These are phyloP conservation scores for Dichomitus squalens DNA, from an alignment of 1,284 basidiomycete species.

Conservation along the genomic window DNA sequence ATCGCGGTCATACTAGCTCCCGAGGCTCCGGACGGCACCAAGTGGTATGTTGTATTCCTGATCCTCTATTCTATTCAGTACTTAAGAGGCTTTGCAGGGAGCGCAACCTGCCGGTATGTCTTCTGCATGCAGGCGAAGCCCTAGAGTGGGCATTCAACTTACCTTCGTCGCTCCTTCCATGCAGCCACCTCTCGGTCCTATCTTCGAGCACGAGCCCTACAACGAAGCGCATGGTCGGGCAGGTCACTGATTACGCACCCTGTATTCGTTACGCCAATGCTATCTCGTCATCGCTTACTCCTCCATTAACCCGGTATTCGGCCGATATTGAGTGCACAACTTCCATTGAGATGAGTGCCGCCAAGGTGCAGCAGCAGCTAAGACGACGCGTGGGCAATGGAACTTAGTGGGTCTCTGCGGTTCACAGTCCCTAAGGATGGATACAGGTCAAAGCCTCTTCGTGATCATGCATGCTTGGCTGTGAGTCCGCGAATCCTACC, in stretches of 20 bases:
- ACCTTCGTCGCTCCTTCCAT: neutral
- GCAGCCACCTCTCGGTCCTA: conserved; percentile 54
- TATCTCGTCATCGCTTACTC: neutral
- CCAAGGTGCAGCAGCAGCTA: too few species aligned
- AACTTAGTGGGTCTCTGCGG: too few species aligned
- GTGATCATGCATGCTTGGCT: too few species aligned
- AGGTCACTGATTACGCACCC: conserved; percentile 10
- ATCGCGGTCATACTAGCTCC: conserved; percentile 53
- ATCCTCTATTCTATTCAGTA: conserved; percentile 11
- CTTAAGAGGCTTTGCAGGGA: conserved; percentile 49
- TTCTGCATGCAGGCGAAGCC: neutral
- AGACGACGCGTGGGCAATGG: neutral
- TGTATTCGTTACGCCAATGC: conserved; percentile 10
- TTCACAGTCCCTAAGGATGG: too few species aligned
- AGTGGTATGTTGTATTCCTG: conserved; percentile 65
- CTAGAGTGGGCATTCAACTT: conserved; percentile 4
- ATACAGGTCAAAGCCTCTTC: too few species aligned
- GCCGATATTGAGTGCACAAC: neutral
- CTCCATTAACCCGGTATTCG: neutral
- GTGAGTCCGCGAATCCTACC: too few species aligned
- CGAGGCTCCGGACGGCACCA: conserved; percentile 81
- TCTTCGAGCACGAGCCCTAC: conserved; percentile 52
- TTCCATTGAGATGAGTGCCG: too few species aligned
- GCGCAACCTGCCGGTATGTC: conserved; percentile 70
- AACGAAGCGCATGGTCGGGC: conserved; percentile 27